These are phyloP conservation scores for Lavandula angustifolia DNA, from an alignment of 257 asterid genomes.

Conservation along the genomic window DNA sequence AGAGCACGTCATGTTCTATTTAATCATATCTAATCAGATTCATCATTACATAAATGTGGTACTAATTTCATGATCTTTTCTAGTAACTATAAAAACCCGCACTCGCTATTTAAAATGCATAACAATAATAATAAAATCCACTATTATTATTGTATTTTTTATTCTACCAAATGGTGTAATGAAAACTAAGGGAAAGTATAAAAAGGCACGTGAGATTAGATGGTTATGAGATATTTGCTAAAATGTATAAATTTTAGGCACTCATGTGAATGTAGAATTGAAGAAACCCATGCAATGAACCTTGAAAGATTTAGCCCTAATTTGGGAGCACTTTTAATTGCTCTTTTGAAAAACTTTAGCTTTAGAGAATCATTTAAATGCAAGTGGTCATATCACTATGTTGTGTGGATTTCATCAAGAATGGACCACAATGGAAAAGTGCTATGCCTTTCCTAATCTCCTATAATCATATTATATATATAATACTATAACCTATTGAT, in stretches of 20 bases:
- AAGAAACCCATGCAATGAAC: slow-evolving; percentile 35
- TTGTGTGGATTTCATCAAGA: slow-evolving; percentile 31
- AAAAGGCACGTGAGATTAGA: slow-evolving; percentile 23
- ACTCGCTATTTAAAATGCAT: background rate
- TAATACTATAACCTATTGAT: too few species aligned
- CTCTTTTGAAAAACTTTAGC: slow-evolving; percentile 22
- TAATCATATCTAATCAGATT: slow-evolving; percentile 14
- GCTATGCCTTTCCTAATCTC: slow-evolving; percentile 7
- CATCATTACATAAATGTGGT: slow-evolving; percentile 20
- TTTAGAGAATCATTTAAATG: slow-evolving; percentile 25
- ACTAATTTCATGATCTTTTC: too few species aligned
- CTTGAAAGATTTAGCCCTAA: slow-evolving; percentile 31
- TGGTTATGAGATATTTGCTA: slow-evolving; percentile 24
- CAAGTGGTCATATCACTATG: slow-evolving; percentile 35
- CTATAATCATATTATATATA: background rate
- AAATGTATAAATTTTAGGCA: slow-evolving; percentile 12
- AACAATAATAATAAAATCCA: background rate
- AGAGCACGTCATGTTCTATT: slow-evolving; percentile 15
- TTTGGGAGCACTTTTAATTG: slow-evolving; percentile 25
- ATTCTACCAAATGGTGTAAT: background rate
- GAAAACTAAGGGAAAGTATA: background rate
- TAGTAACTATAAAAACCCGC: too few species aligned
- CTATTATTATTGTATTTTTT: too few species aligned
- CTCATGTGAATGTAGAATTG: slow-evolving; percentile 32
- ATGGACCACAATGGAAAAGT: slow-evolving; percentile 31